Evolutionary conservation across 169 alveolate genomes (phyloP), one percentile per base, ranked within the genome.

Genomic region (Plasmodium inui): DNA sequence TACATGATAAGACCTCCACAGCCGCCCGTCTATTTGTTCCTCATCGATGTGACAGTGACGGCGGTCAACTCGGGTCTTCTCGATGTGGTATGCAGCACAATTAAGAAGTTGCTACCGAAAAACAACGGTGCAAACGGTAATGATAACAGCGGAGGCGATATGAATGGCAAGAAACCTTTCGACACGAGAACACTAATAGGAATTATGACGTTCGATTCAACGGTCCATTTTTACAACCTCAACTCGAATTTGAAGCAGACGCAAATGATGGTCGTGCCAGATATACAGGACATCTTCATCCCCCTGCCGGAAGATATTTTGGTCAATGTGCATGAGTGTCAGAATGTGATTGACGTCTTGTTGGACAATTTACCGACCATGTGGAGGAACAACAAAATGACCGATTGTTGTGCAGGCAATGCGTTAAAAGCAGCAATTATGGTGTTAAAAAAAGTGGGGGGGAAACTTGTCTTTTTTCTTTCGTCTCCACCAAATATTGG

Each of bases 1-100:
- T 99, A 98, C 94, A 99, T 98, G 99, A 97, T 97, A 34, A 96
- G 99, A 57, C 99, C 99, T 2, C 99, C 99, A 4, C 98, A 98
- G 97, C 99, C 99, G 3, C 99, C 99, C 3, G 98, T 98, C n/a
- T 98, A 95, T 93, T 95, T 99, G 92, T 97, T 97, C 84, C 93
- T 97, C 30, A 93, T 98, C 55, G 99, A 98, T 92, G 99, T 98
- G 61, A 97, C 99, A 9, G 95, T 95, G 70, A 96, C 96, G 22
- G 97, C 99, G 5, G 98, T 98, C 0, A 97, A 97, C 83, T 96
- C 99, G 12, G 99, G 99, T 41, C 97, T 98, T 91, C 92, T 98
- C 61, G 97, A 96, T 80, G 96, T 97, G 8, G 98, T 97, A 28
- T 95, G 98, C 39, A 94, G 94, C 53, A 95, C 99, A 28, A 97